These are phyloP conservation scores for Lentinula boryana DNA, from an alignment of 768 basidiomycete species.

Conservation along the genomic window DNA sequence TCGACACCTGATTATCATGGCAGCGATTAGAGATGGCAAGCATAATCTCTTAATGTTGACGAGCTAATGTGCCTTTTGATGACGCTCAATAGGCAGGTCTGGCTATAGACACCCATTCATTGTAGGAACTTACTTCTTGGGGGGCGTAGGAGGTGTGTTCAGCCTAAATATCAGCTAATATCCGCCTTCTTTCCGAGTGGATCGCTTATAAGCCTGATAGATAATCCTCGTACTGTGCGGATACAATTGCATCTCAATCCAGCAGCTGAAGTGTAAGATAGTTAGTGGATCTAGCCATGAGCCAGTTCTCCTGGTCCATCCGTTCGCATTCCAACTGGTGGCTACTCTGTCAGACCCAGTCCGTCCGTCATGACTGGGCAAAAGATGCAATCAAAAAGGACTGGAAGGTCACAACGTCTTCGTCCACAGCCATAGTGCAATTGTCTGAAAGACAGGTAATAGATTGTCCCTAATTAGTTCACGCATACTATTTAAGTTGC, in stretches of 20 bases:
- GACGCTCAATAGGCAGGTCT: constrained; percentile 8
- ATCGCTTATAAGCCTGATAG: constrained; percentile 15
- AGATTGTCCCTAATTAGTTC: background rate
- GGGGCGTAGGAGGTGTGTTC: constrained; percentile 38
- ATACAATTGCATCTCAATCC: background rate
- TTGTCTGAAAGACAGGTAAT: constrained; percentile 36
- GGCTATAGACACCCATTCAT: constrained; percentile 49
- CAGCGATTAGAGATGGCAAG: background rate
- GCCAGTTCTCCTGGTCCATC: constrained; percentile 36
- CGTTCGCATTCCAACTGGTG: constrained; percentile 37
- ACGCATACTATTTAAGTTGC: background rate
- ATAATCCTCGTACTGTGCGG: constrained; percentile 41
- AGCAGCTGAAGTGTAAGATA: constrained; percentile 11
- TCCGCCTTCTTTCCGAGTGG: too few species aligned
- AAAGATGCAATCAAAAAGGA: constrained; percentile 17
- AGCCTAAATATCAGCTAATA: too few species aligned
- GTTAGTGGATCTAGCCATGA: constrained; percentile 48
- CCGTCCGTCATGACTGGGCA: constrained; percentile 25
- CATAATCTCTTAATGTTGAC: background rate
- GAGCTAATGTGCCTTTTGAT: background rate
- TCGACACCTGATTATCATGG: too few species aligned
- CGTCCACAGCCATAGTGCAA: constrained; percentile 21
- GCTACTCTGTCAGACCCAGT: constrained; percentile 20
- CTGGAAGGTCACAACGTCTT: constrained; percentile 31
- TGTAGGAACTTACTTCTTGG: constrained; percentile 34